Evolutionary conservation across 495 filamentous ascomycete species (phyloP), one percentile per base, ranked within the genome.

Genomic region (Schizothecium vesticola): DNA sequence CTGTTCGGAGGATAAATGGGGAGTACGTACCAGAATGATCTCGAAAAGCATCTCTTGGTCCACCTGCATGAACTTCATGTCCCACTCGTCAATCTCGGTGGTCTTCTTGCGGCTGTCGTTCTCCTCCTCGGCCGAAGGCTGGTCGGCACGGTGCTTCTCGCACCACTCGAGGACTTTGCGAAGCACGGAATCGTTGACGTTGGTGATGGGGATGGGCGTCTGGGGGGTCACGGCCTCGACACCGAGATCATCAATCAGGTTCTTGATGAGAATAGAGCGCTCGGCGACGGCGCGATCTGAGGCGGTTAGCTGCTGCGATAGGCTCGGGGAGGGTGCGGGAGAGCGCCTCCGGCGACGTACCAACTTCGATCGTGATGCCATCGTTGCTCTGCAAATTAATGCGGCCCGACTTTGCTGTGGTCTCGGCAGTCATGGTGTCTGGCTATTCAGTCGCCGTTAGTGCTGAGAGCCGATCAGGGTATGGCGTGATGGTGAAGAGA

Each of bases 1-100:
- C 5, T 51, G 19, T 16, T 9, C 23, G 56, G 13, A 3, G 25
- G 43, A 25, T 24, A 60, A 31, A 1, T 16, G 16, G 13, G 57
- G 16, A 21, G 7, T 29, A 87, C 91, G 62, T 87, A 96, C 93
- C 29, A 99, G 84, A 70, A 99, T 99, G 75, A 99, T 98, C 83
- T 99, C 95, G 70, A 99, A 99, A 1, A 99, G 87, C 95, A 99
- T 97, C 81, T 99, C 95, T 76, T 99, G 95, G 76, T 99, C 95
- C 10, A 99, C 95, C 80, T 98, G 95, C 95, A 98, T 99, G 78
- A 97, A 99, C 78, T 99, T 99, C 79, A 97, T 95, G 73, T 99
- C 95, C 95, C 95, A 99, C 81, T 99, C 95, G 56, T 97, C 95
- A 73, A 99, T 99, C 63, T 98, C 95, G 23, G 95, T 97, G 0